Conservation (phyloP, 345 rosid genomes). For the Zanthoxylum bungeanum region DNA sequence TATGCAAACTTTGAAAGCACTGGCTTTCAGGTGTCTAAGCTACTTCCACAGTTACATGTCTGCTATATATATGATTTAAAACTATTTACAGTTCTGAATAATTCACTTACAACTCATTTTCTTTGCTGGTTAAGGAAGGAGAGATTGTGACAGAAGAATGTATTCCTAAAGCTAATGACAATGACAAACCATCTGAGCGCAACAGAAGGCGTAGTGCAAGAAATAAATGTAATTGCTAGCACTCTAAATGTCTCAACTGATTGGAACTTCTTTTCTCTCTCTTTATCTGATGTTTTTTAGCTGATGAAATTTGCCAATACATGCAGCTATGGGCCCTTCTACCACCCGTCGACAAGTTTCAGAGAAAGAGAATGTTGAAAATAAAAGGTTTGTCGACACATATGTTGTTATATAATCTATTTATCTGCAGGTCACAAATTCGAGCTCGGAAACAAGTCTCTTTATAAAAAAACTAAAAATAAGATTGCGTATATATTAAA, state of each 20-base stretch:
- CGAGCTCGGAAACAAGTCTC: too few species aligned
- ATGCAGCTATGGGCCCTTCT: slow-evolving; percentile 56
- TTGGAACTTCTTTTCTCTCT: neutral
- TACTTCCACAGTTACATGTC: neutral
- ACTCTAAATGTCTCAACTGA: slow-evolving; percentile 7
- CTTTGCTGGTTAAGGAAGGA: slow-evolving; percentile 20
- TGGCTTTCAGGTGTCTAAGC: slow-evolving; percentile 17
- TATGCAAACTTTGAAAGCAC: slow-evolving; percentile 5
- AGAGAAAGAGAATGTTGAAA: slow-evolving; percentile 51
- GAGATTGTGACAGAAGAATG: slow-evolving; percentile 20
- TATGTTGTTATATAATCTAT: neutral
- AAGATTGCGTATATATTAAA: too few species aligned
- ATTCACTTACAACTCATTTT: neutral
- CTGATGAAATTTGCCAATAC: neutral
- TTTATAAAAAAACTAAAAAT: too few species aligned
- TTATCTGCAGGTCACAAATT: too few species aligned
- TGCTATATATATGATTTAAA: neutral
- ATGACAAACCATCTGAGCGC: slow-evolving; percentile 18
- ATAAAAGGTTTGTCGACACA: slow-evolving; percentile 56
- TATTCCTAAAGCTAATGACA: slow-evolving; percentile 18
- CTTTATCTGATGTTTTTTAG: neutral
- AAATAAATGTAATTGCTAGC: slow-evolving; percentile 42
- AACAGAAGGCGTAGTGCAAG: slow-evolving; percentile 38
- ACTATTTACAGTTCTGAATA: neutral
- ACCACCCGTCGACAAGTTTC: slow-evolving; percentile 23